Conservation (phyloP, 2,329 filamentous ascomycete genomes). For the Aschersonia sp. region DNA sequence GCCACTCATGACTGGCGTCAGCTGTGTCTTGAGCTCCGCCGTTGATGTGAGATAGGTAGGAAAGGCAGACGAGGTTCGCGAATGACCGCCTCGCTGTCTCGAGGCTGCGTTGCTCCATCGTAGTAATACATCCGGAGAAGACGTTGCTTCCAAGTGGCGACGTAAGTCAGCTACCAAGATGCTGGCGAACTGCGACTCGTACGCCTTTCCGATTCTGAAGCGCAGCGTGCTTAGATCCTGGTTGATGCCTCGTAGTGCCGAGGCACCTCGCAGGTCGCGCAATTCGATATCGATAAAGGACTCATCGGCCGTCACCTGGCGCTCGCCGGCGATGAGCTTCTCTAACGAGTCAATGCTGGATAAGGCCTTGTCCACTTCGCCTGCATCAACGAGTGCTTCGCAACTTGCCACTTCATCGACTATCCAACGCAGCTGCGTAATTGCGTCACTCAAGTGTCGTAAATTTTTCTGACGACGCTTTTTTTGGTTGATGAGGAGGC, state of each 20-base stretch:
- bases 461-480: constrained; percentile 73
- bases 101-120: constrained; percentile 72
- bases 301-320: constrained; percentile 21
- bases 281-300: constrained; percentile 19
- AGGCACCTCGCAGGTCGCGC: constrained; percentile 61
- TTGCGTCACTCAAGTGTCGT: constrained; percentile 64
- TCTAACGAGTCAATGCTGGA: constrained; percentile 66
- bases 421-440: constrained; percentile 68
- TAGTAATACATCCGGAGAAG: constrained; percentile 58
- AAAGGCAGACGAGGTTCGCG: constrained; percentile 50
- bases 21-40: constrained; percentile 51
- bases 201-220: constrained; percentile 71
- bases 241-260: constrained; percentile 66
- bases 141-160: constrained; percentile 62
- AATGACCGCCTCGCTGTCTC: constrained; percentile 52
- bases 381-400: constrained; percentile 67
- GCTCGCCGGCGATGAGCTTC: constrained; percentile 61
- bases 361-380: constrained; percentile 70
- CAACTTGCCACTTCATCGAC: constrained; percentile 62
- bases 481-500: constrained; percentile 73
- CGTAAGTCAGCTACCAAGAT: constrained; percentile 68
- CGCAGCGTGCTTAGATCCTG: constrained; percentile 64
- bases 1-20: constrained; percentile 60
- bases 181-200: constrained; percentile 66
- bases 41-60: constrained; percentile 68